Evolutionary conservation across 768 basidiomycete genomes (phyloP).

Genomic region (Suillus weaverae): DNA sequence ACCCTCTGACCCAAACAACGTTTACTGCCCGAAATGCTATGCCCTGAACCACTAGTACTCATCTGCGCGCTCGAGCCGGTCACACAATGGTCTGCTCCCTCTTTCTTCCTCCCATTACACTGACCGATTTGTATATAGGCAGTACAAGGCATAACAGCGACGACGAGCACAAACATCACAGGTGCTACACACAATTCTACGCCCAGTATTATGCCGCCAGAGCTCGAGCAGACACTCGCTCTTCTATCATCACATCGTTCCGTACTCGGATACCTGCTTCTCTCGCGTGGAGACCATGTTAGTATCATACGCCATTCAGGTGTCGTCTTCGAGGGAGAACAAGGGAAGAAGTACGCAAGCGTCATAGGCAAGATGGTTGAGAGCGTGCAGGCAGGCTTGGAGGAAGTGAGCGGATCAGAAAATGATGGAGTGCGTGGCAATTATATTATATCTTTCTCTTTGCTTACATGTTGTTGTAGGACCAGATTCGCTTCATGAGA

Average conservation of each 20-base stretch:
- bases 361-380: slow-evolving; percentile 76
- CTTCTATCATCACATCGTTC: slow-evolving; percentile 79
- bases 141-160: slow-evolving; percentile 11
- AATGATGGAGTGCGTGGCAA: slow-evolving; percentile 53
- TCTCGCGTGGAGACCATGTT: slow-evolving; percentile 69
- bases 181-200: slow-evolving; percentile 12
- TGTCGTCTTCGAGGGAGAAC: slow-evolving; percentile 83
- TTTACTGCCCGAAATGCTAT: background rate
- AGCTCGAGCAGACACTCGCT: slow-evolving; percentile 78
- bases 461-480: slow-evolving; percentile 43
- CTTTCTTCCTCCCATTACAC: background rate
- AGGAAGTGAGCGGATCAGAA: slow-evolving; percentile 69
- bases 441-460: background rate
- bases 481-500: slow-evolving; percentile 84
- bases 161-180: slow-evolving; percentile 18
- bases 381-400: slow-evolving; percentile 73
- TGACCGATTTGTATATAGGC: slow-evolving; percentile 1
- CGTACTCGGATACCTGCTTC: slow-evolving; percentile 83
- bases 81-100: background rate
- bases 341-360: slow-evolving; percentile 72
- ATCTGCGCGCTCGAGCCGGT: background rate
- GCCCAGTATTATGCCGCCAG: slow-evolving; percentile 60
- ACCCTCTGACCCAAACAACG: slow-evolving; percentile 5
- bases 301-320: slow-evolving; percentile 85
- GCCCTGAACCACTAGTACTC: background rate